Conservation (phyloP, 495 filamentous ascomycete species). For the Penicillium argentinense region DNA sequence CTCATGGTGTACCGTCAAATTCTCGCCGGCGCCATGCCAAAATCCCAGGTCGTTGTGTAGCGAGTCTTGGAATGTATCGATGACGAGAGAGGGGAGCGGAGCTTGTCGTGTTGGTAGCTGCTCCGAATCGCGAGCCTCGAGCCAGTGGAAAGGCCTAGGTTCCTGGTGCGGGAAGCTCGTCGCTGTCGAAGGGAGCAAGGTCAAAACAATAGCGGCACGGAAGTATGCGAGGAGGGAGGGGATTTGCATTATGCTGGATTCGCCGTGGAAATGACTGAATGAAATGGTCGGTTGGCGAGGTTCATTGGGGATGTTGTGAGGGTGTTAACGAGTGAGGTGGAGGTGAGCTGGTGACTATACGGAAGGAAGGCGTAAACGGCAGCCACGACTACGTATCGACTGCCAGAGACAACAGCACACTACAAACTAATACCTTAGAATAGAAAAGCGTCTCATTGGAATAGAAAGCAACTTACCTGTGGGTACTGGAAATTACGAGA, state of each 20-base stretch:
- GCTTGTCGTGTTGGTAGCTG: background rate
- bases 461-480: too few relatives aligned
- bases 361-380: too few relatives aligned
- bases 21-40: slow-evolving; percentile 71
- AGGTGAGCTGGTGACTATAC: too few relatives aligned
- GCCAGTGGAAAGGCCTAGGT: slow-evolving; percentile 4
- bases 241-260: background rate
- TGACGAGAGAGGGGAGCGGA: slow-evolving; percentile 44
- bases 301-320: background rate
- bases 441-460: too few relatives aligned
- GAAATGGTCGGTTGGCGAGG: background rate
- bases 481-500: too few relatives aligned
- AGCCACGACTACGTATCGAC: too few relatives aligned
- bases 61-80: slow-evolving; percentile 61
- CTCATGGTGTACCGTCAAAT: slow-evolving; percentile 52
- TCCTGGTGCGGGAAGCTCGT: slow-evolving; percentile 3
- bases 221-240: background rate
- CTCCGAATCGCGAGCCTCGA: slow-evolving; percentile 4
- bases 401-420: too few relatives aligned
- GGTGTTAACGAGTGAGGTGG: background rate
- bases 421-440: too few relatives aligned
- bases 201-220: background rate
- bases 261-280: background rate
- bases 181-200: background rate
- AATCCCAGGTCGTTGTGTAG: slow-evolving; percentile 63